Base-by-base conservation (phyloP, 768 basidiomycete species). In the Lentinula sp. region DNA sequence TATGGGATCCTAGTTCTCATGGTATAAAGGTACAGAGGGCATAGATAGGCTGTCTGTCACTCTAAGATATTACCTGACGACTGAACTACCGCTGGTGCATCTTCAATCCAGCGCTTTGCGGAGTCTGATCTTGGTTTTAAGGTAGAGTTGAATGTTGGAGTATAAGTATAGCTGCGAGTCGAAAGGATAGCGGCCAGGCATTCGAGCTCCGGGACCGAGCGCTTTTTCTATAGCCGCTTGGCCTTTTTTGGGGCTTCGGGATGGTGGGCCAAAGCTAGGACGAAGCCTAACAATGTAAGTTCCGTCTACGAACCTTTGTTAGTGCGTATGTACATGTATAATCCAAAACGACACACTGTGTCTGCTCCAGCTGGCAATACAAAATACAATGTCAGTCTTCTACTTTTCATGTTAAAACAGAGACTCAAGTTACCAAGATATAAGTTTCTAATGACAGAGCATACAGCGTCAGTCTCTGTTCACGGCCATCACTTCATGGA, bases 151-250 rank as follows among this genome's bases (percentile, higher is more conserved):
- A 54, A 40, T 13, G 53, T 2, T 21, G 37, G 35, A n/a, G 53
- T 35, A 52, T 15, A 52, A n/a, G 53, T 35, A 52, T 15, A 52
- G 32, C 51, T 31, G 51, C 15, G 35, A 16, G 21, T 21, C 21
- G 21, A 21, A 21, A 21, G 21, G 21, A 21, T 21, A 21, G 21
- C 21, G 21, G 21, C 21, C 21, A 1, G 70, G 70, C 31, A 71
- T 59, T 11, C 70, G 54, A 23, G 65, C 61, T 4, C 21, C 48
- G 21, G 21, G 21, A 45, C 69, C 69, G 2, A 69, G 43, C 28
- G 66, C 65, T 10, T 18, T 4, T 48, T 70, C 71, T 28, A 72
- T 56, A 40, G 69, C 69, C 16, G 53, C 64, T 54, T 69, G 71
- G 5, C 66, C 70, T n/a, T 55, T 61, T 13, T 58, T 49, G 66